phyloP scores from a whole-genome alignment of 148 eudicot genomes.

The Rhododendron kiyosumense region DNA sequence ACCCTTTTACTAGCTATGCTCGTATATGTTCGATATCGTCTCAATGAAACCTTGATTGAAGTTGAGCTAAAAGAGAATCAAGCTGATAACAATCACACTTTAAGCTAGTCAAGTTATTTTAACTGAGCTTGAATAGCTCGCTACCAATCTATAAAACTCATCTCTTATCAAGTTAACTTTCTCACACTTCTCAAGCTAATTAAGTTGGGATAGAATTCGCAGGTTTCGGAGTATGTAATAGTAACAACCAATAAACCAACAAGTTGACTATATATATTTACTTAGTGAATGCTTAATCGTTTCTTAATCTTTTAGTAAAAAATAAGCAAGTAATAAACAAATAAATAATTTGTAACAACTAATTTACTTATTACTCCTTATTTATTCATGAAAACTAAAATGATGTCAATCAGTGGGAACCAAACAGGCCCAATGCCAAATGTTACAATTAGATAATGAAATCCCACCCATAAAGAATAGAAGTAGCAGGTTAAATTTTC shows the following conservation, averaged over 20 bases:
- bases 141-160: not conserved
- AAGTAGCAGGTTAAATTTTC: not conserved
- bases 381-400: not conserved
- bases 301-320: not conserved
- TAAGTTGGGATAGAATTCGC: not conserved
- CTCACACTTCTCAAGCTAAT: not conserved
- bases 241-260: not conserved
- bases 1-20: not conserved
- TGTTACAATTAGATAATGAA: not conserved
- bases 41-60: not conserved
- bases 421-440: not conserved
- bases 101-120: not conserved
- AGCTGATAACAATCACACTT: not conserved
- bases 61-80: not conserved
- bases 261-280: not conserved
- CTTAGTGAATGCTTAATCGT: not conserved
- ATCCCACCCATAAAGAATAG: slow-evolving; percentile 30
- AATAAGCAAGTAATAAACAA: not conserved
- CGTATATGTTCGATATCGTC: not conserved
- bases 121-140: not conserved
- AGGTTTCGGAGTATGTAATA: not conserved
- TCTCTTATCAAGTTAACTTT: not conserved
- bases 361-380: not conserved
- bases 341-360: not conserved
- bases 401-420: not conserved